Evolutionary conservation across 805 yeast genomes (phyloP).

Genomic region (Candida stauntonica): DNA sequence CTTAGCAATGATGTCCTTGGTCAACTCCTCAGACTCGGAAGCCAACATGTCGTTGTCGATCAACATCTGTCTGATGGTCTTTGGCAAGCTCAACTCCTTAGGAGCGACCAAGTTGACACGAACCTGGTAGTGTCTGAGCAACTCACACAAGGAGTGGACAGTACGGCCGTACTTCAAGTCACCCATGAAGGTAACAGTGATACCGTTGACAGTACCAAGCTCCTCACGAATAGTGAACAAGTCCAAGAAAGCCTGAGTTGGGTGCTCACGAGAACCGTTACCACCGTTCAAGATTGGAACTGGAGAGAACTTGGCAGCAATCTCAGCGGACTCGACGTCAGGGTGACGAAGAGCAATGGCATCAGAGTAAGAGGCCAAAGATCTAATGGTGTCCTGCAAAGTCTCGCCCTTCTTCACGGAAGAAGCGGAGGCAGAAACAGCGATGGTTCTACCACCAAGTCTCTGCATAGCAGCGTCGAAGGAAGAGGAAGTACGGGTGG

Average conservation of each 20-base stretch:
- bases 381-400: slow-evolving; percentile 91
- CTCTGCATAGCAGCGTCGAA: slow-evolving; percentile 99
- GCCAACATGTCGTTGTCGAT: slow-evolving; percentile 62
- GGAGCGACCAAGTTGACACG: slow-evolving; percentile 91
- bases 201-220: slow-evolving; percentile 96
- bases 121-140: slow-evolving; percentile 89
- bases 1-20: slow-evolving; percentile 79
- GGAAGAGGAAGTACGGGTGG: slow-evolving; percentile 94
- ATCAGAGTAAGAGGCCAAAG: slow-evolving; percentile 93
- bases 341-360: slow-evolving; percentile 98
- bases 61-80: slow-evolving; percentile 63
- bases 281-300: slow-evolving; percentile 98
- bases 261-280: slow-evolving; percentile 97
- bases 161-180: slow-evolving; percentile 98
- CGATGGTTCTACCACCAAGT: slow-evolving; percentile 94
- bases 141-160: slow-evolving; percentile 90
- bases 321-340: slow-evolving; percentile 81
- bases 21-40: slow-evolving; percentile 68
- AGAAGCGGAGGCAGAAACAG: slow-evolving; percentile 81
- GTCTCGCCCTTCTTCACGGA: slow-evolving; percentile 98
- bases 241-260: slow-evolving; percentile 97
- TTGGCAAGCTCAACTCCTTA: slow-evolving; percentile 79
- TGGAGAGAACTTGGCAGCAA: slow-evolving; percentile 95
- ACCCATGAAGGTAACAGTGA: slow-evolving; percentile 98
- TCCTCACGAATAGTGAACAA: slow-evolving; percentile 98